A percentile compares a stretch with the other conserved stretches of the same genome.
Conservation (phyloP, 1,284 basidiomycete species). For the Neonothopanus nambi region DNA sequence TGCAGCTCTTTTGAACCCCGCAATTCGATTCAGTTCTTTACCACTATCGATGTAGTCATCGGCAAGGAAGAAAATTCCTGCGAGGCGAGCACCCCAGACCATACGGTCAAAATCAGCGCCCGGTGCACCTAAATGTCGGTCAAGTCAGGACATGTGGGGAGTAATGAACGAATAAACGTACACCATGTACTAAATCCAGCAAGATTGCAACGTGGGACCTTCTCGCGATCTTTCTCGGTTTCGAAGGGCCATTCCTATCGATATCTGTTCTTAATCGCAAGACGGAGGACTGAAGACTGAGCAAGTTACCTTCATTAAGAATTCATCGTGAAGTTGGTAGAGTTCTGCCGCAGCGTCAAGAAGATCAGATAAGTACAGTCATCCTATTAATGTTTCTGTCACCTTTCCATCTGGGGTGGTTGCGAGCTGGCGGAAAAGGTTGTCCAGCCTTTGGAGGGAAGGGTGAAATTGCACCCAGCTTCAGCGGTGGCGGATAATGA, state of each 20-base stretch:
- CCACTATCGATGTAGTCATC: slow-evolving; percentile 18
- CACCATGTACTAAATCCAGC: slow-evolving; percentile 18
- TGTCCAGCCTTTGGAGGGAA: slow-evolving; percentile 7
- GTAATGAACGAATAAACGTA: not conserved
- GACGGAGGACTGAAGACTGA: not conserved
- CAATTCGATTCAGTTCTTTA: slow-evolving; percentile 13
- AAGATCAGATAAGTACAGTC: not conserved
- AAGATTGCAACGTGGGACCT: slow-evolving; percentile 11
- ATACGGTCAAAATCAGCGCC: slow-evolving; percentile 17
- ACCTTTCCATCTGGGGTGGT: slow-evolving; percentile 11
- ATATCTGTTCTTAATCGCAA: not conserved
- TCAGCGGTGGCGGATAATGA: not conserved
- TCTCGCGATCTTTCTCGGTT: slow-evolving; percentile 6
- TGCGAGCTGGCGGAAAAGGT: slow-evolving; percentile 6
- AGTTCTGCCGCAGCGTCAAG: slow-evolving; percentile 7
- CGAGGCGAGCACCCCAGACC: slow-evolving; percentile 16
- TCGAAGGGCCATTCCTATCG: slow-evolving; percentile 14
- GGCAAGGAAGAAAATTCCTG: slow-evolving; percentile 17
- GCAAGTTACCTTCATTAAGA: slow-evolving; percentile 13
- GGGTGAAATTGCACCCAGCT: not conserved
- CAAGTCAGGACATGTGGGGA: not conserved
- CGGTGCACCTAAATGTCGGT: slow-evolving; percentile 8
- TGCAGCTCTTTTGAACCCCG: slow-evolving; percentile 17
- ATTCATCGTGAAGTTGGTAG: slow-evolving; percentile 16
- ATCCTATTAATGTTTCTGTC: not conserved